Base-by-base conservation (phyloP, 2,329 filamentous ascomycete genomes). In the Venturia asperata region DNA sequence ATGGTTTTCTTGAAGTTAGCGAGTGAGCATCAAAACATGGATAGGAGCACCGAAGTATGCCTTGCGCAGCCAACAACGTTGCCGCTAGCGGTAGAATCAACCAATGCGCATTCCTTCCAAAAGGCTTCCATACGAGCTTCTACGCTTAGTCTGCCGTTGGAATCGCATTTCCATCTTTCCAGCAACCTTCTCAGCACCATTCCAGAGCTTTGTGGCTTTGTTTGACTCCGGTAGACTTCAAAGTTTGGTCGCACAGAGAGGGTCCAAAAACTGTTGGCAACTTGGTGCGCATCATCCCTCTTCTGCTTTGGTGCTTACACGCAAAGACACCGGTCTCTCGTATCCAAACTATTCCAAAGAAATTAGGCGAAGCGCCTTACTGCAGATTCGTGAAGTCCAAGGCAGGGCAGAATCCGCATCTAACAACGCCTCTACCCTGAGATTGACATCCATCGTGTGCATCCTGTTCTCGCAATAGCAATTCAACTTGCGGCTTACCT, bases 61-160 rank as follows among this genome's bases (percentile, higher is more conserved):
- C 39, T 27, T 13, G 60, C 60, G 19, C 21, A 34, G 39, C 39
- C 39, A 30, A 17, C 27, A 62, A 19, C 30, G 15, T 62, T 37
- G 42, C 9, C 6, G n/a, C 52, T 56, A n/a, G 52, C 30, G 52
- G 17, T 15, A 27, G 11, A 15, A 56, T 37, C 15, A 56, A 15
- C 52, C 45, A 49, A 39, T 56, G 52, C 24, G 17, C 24, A 37
- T 34, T 37, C 27, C 27, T 56, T 56, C 52, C 27, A 56, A 15
- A 2, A 56, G 19, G 27, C 21, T 37, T 56, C 52, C 52, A 37
- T 37, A 13, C n/a, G n/a, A 5, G 30, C 52, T 37, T 56, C 30
- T 27, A 34, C 37, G 21, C 21, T 37, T 56, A 56, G 52, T 56
- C 52, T 56, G 52, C 52, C 52, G 27, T 56, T 56, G 11, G 52